Evolutionary conservation across 2,329 filamentous ascomycete genomes (phyloP).

Genomic region (Colletotrichum tanaceti): DNA sequence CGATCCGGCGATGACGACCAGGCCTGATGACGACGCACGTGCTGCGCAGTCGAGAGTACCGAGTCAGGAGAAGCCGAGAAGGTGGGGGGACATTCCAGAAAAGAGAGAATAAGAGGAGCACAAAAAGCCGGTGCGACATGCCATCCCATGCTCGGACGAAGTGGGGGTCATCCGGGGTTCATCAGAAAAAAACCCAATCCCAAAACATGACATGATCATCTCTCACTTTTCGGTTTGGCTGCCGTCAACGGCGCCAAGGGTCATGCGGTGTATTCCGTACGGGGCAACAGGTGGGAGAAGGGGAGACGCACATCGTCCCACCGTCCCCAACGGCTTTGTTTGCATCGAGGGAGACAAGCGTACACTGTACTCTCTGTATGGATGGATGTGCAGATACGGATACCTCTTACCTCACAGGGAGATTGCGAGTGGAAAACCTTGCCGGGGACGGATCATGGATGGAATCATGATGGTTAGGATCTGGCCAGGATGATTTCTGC

Average conservation of each 20-base stretch:
- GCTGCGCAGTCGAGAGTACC: background rate
- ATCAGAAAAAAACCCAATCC: conserved; percentile 2
- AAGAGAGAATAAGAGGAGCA: conserved; percentile 29
- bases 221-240: background rate
- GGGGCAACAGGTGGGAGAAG: background rate
- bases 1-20: conserved; percentile 8
- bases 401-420: background rate
- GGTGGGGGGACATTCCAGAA: conserved; percentile 7
- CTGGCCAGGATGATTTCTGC: background rate
- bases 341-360: background rate
- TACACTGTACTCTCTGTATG: too few relatives aligned
- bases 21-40: too few relatives aligned
- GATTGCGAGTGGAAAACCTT: background rate
- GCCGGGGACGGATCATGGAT: background rate
- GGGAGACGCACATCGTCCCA: background rate
- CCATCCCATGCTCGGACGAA: conserved; percentile 15
- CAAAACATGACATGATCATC: conserved; percentile 35
- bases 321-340: background rate
- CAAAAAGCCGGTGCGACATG: conserved; percentile 11
- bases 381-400: background rate
- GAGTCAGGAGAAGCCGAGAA: conserved; percentile 36
- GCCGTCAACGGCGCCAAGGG: background rate
- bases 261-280: background rate
- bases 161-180: conserved; percentile 33
- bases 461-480: background rate